Evolutionary conservation across 768 basidiomycete species (phyloP).

Genomic region (Xanthoconium stramineum): DNA sequence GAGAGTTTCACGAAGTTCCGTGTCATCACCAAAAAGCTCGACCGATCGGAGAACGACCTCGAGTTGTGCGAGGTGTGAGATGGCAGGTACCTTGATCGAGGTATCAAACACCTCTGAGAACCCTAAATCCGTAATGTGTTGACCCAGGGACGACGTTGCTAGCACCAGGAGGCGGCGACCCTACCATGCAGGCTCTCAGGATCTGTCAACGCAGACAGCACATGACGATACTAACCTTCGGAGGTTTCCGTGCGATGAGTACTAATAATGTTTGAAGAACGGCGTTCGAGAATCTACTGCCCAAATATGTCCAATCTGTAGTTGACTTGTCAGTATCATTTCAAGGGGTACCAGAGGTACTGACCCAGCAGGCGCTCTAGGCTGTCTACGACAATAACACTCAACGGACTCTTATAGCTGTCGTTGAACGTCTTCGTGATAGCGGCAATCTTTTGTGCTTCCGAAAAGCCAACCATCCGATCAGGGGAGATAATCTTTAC

Average conservation of each 20-base stretch:
- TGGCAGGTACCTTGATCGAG: slow-evolving; percentile 79
- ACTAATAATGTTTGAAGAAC: slow-evolving; percentile 91
- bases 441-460: slow-evolving; percentile 84
- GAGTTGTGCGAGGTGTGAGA: slow-evolving; percentile 68
- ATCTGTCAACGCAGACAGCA: background rate
- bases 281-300: slow-evolving; percentile 92
- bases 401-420: slow-evolving; percentile 95
- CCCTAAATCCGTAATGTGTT: slow-evolving; percentile 84
- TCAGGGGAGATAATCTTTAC: slow-evolving; percentile 97
- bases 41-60: slow-evolving; percentile 77
- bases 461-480: slow-evolving; percentile 95
- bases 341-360: slow-evolving; percentile 20
- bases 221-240: slow-evolving; percentile 60
- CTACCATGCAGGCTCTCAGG: slow-evolving; percentile 38
- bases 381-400: slow-evolving; percentile 93
- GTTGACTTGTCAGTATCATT: slow-evolving; percentile 4
- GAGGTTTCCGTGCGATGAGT: slow-evolving; percentile 82
- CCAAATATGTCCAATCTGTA: slow-evolving; percentile 94
- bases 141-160: slow-evolving; percentile 86
- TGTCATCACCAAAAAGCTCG: slow-evolving; percentile 59
- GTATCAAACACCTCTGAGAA: slow-evolving; percentile 88
- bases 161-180: slow-evolving; percentile 89
- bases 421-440: slow-evolving; percentile 93
- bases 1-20: slow-evolving; percentile 58
- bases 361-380: slow-evolving; percentile 88